Evolutionary conservation across 805 yeast genomes (phyloP), one percentile per base, ranked within the genome.

Genomic region (Yamadazyma akitaensis): DNA sequence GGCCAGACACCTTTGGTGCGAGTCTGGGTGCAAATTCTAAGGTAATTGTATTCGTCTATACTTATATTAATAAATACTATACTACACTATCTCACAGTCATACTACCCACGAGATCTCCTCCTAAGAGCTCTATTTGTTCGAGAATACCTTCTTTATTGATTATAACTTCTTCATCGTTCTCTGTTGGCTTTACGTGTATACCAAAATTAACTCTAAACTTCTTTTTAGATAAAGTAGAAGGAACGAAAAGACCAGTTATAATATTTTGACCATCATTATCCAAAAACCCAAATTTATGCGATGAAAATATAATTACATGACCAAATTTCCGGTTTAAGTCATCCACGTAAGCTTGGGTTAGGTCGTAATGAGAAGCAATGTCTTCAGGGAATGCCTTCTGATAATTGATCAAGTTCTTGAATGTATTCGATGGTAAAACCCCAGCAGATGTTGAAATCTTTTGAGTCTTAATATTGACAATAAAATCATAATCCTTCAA

Each of bases 231-330:
- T 50, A 79, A 64, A 33, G 77, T 75, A 3, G 76, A 64, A 2
- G 96, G 96, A 43, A 85, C 81, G 69, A 92, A 83, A 40, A 94
- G 67, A 2, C 97, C 97, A 18, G 91, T 78, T 42, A 92, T 79
- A 7, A 84, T 82, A 55, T 82, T 81, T 43, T 72, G 72, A 8
- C 84, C 81, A 21, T 71, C 65, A n/a, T 71, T 63, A 6, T 78
- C 76, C 47, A 79, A 65, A n/a, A 80, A 80, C 12, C 77, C 68
- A 57, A 72, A 81, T 53, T 70, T 74, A 48, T 77, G 77, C 38
- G 80, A 73, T 28, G 94, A 89, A 59, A 94, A 81, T 3, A 91
- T 73, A 39, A 89, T 73, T 16, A 80, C 75, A 51, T 85, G 84
- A 37, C 81, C 80, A 65, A 80, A 90, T 51, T 81, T 80, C 49